Conservation (phyloP, 768 basidiomycete genomes). For the Suillus paluster region DNA sequence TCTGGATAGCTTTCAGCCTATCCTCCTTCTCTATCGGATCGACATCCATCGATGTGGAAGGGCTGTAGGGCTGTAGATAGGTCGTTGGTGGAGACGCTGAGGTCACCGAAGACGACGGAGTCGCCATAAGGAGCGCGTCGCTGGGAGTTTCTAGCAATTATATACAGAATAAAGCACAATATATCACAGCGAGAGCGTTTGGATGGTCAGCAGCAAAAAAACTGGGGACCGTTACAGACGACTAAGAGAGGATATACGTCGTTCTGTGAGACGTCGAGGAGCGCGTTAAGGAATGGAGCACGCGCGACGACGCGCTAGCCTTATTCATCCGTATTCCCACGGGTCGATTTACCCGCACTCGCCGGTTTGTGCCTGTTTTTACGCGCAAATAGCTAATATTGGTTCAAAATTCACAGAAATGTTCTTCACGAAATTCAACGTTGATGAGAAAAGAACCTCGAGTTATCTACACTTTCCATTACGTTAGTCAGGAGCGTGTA, state of each 20-base stretch:
- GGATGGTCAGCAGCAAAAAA: conserved; percentile 12
- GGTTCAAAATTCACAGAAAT: conserved; percentile 13
- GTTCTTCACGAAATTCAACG: conserved; percentile 15
- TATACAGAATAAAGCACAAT: conserved; percentile 22
- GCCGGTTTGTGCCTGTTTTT: conserved; percentile 17
- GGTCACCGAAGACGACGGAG: conserved; percentile 81
- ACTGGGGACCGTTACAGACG: conserved; percentile 37
- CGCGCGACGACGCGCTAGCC: conserved; percentile 41
- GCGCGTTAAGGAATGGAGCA: conserved; percentile 41
- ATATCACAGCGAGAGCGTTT: conserved; percentile 17
- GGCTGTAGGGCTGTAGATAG: conserved; percentile 54
- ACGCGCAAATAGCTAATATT: conserved; percentile 20
- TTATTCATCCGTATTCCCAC: conserved; percentile 43
- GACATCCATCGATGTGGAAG: conserved; percentile 46
- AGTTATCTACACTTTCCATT: conserved; percentile 9
- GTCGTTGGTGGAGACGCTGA: conserved; percentile 78
- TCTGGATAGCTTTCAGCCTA: conserved; percentile 70
- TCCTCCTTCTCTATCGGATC: conserved; percentile 55
- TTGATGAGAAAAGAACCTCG: conserved; percentile 18
- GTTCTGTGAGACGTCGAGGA: conserved; percentile 43
- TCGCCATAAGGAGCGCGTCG: conserved; percentile 63
- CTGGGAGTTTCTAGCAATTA: conserved; percentile 12
- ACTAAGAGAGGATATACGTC: conserved; percentile 38
- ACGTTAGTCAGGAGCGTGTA: background rate
- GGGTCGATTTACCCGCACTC: conserved; percentile 29